Base-by-base conservation (phyloP, 371 early-diverging fungal species). In the Mucor lusitanicus region DNA sequence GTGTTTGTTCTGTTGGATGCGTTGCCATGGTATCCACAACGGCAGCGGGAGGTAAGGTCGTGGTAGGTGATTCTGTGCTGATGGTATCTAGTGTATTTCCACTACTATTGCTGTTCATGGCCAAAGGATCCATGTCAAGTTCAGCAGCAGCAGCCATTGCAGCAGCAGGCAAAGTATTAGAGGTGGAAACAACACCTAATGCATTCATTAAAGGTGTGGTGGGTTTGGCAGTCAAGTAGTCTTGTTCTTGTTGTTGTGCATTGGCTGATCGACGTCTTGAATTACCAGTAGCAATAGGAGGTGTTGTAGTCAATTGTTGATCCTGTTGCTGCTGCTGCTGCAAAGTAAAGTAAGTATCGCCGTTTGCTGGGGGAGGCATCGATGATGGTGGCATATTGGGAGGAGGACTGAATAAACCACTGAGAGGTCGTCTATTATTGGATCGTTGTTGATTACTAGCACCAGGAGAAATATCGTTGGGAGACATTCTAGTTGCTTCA, bases 331-430 rank as follows among this genome's bases (percentile, higher is more conserved):
- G 46, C 27, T n/a, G 69, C 40, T 27, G 48, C 6, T 69, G 69
- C 13, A 61, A 57, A 4, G 72, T 37, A 48, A 73, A 73, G 19
- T 73, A 73, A 12, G 61, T 69, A 30, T 60, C 27, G n/a, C 56
- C 33, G 12, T 28, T 56, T 56, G 56, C 17, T 27, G 55, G 28
- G 15, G 25, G 55, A 27, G 35, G 27, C 15, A 40, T 40, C 1
- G 40, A 40, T 17, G 40, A 17, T 40, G 40, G 5, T 5, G 40
- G 40, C 17, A 40, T 17, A 19, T 63, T 59, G 9, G 21, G 42
- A 11, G 68, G 72, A 9, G 69, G 72, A 44, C 67, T 72, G 56
- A 72, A 75, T 21, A 75, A 55, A 4, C 72, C 75, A 64, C 72
- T 71, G 0, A 59, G 6, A 4, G 75, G 69, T 25, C 72, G 50